Percentiles rank a stretch among this genome's conserved stretches.
phyloP scores from a whole-genome alignment of 805 yeast genomes.

The Blastobotrys peoriensis region DNA sequence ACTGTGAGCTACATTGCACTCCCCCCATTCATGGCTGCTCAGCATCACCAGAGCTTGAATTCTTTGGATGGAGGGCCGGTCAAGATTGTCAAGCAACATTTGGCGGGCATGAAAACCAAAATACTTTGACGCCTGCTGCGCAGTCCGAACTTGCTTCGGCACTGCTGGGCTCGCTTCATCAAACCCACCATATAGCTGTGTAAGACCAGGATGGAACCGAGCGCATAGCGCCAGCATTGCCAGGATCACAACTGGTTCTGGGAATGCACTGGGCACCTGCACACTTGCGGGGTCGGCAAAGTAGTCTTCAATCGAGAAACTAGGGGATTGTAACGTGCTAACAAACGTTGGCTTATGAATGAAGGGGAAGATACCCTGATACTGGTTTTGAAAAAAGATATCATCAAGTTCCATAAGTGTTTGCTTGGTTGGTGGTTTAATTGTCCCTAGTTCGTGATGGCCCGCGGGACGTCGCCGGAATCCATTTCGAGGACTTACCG shows the following conservation, averaged over 20 bases:
- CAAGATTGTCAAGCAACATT: conserved; percentile 3
- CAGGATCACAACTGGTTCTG: conserved; percentile 8
- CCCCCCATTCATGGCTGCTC: conserved; percentile 15
- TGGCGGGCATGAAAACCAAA: conserved; percentile 13
- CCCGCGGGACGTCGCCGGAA: neutral
- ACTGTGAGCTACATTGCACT: conserved; percentile 7
- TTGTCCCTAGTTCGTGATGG: too few species aligned
- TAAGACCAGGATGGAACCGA: conserved; percentile 6
- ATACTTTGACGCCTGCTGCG: conserved; percentile 4
- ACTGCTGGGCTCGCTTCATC: neutral
- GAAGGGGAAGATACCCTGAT: conserved; percentile 12
- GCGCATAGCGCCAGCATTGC: conserved; percentile 10
- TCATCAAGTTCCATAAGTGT: conserved; percentile 3
- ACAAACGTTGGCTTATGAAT: conserved; percentile 11
- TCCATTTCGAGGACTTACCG: too few species aligned
- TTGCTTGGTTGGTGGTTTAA: conserved; percentile 7
- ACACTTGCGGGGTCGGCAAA: neutral
- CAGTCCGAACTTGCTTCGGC: neutral
- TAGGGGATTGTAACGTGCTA: conserved; percentile 6
- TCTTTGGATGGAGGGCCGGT: conserved; percentile 7
- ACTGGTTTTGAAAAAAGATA: conserved; percentile 8
- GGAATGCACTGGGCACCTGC: conserved; percentile 1
- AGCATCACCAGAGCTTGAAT: conserved; percentile 12
- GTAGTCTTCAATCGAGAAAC: conserved; percentile 3
- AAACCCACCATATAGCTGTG: conserved; percentile 6